These are phyloP conservation scores for Naganishia albida DNA, from an alignment of 1,284 basidiomycete species.

Conservation along the genomic window DNA sequence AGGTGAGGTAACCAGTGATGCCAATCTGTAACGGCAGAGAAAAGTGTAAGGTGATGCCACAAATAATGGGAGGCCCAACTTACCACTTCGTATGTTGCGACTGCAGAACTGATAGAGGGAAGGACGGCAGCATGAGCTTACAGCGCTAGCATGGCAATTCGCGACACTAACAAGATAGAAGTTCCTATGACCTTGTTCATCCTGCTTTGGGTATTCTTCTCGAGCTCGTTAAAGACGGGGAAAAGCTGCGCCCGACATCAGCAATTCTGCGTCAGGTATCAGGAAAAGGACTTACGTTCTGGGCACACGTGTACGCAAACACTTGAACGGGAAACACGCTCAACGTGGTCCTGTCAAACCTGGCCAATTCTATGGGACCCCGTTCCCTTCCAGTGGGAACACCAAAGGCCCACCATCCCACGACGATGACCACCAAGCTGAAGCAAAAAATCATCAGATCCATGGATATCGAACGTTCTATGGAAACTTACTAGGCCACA, in stretches of 20 bases:
- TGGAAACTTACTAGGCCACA: constrained; percentile 64
- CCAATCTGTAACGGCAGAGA: constrained; percentile 21
- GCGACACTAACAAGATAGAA: constrained; percentile 66
- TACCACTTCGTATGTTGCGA: constrained; percentile 69
- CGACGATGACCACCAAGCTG: constrained; percentile 70
- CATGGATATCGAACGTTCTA: background rate
- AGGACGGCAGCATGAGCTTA: background rate
- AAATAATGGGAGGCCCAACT: constrained; percentile 24
- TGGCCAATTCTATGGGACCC: constrained; percentile 47
- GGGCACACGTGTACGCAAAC: constrained; percentile 84
- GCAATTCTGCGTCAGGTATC: background rate
- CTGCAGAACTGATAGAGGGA: constrained; percentile 57
- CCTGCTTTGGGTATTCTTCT: constrained; percentile 72
- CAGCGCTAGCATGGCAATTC: too few species aligned
- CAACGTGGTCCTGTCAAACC: constrained; percentile 48
- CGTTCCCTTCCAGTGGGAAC: constrained; percentile 38
- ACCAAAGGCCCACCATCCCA: constrained; percentile 50
- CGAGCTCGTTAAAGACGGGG: constrained; percentile 91
- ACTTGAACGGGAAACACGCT: constrained; percentile 92
- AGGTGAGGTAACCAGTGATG: constrained; percentile 90
- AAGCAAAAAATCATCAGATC: constrained; percentile 48
- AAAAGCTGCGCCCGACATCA: constrained; percentile 64
- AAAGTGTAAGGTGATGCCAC: constrained; percentile 35
- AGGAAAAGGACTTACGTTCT: constrained; percentile 66
- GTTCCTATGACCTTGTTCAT: constrained; percentile 85